Conservation (phyloP, 2,329 filamentous ascomycete genomes). For the Incumbomyces delicatus region DNA sequence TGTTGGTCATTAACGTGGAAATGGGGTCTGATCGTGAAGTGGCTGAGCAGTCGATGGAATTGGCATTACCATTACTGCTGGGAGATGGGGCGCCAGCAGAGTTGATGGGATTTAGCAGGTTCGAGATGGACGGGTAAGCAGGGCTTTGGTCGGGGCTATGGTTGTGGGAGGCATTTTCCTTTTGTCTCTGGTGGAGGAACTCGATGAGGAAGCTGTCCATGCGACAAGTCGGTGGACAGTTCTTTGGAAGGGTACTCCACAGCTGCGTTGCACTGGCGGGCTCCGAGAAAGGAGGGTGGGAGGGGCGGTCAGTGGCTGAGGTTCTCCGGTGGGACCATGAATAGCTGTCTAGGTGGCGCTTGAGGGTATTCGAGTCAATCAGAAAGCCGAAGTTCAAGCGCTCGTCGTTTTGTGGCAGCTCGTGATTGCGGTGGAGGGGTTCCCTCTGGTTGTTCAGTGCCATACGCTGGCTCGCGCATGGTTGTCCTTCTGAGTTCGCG, state of each 20-base stretch:
- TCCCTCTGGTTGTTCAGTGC: conserved; percentile 35
- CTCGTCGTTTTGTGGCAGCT: conserved; percentile 50
- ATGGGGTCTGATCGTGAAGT: conserved; percentile 51
- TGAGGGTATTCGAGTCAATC: conserved; percentile 32
- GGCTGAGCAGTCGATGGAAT: neutral
- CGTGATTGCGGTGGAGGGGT: conserved; percentile 37
- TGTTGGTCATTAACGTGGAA: conserved; percentile 76
- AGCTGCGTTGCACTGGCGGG: neutral
- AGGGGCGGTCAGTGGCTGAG: conserved; percentile 22
- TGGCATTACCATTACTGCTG: conserved; percentile 31
- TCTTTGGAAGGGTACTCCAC: conserved; percentile 42
- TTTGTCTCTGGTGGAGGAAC: conserved; percentile 61
- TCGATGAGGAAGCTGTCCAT: conserved; percentile 71
- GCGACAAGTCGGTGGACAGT: conserved; percentile 60
- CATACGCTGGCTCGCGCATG: conserved; percentile 17
- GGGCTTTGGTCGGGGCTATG: conserved; percentile 54
- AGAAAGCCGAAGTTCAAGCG: conserved; percentile 65
- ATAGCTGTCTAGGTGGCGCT: neutral
- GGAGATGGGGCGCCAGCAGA: neutral
- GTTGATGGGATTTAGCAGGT: conserved; percentile 58
- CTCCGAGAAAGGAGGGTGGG: conserved; percentile 12
- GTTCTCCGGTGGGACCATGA: conserved; percentile 9
- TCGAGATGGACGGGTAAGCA: conserved; percentile 68
- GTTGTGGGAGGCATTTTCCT: conserved; percentile 51
- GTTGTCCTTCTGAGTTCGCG: neutral